Evolutionary conservation across 2,329 filamentous ascomycete genomes (phyloP).

Genomic region (Cadophora malorum): DNA sequence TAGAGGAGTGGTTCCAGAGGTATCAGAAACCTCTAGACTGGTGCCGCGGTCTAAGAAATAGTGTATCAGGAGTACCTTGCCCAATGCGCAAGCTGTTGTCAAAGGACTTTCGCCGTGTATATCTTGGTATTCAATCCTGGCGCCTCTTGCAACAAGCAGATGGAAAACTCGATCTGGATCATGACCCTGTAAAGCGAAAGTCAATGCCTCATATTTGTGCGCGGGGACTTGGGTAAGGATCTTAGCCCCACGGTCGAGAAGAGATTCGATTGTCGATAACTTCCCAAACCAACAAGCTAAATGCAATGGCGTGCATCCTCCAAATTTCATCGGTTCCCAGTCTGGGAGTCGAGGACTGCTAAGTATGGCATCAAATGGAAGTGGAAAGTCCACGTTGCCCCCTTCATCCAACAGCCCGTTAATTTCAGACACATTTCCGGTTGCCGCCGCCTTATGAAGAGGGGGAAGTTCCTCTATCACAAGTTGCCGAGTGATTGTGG

Average conservation of each 20-base stretch:
- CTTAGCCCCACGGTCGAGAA: neutral
- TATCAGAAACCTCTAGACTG: neutral
- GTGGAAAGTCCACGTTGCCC: neutral
- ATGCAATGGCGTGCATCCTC: neutral
- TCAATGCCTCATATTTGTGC: neutral
- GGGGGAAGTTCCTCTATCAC: neutral
- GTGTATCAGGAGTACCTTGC: neutral
- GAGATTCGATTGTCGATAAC: neutral
- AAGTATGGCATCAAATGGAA: neutral
- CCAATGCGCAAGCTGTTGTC: neutral
- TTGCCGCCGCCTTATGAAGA: neutral
- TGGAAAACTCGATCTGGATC: neutral
- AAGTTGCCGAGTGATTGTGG: neutral
- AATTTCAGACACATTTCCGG: neutral
- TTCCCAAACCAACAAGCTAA: neutral
- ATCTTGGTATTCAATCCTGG: neutral
- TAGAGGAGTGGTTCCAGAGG: neutral
- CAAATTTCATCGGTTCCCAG: neutral
- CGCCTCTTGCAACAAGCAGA: neutral
- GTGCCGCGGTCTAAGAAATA: neutral
- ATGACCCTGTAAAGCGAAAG: neutral
- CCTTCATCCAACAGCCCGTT: neutral
- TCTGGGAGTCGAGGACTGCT: neutral
- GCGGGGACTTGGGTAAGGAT: neutral
- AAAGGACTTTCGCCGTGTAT: neutral